Conservation (phyloP, 768 basidiomycete genomes). For the Macrolepiota fuliginosa region DNA sequence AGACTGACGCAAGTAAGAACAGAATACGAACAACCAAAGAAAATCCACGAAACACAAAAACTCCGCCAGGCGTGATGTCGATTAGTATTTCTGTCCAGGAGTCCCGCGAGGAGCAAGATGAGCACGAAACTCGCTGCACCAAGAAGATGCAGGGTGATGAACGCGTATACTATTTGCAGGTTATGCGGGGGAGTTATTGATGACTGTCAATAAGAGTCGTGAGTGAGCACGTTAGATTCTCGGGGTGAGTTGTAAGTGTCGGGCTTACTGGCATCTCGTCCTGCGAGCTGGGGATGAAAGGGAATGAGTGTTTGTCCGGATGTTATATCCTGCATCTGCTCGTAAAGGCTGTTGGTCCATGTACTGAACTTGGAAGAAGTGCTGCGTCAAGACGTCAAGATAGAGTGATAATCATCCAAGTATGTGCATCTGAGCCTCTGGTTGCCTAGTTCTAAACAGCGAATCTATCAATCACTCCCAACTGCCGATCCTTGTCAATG, state of each 20-base stretch:
- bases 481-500: no score
- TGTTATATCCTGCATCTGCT: background rate
- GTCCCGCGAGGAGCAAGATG: background rate
- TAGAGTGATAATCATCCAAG: no score
- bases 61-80: conserved; percentile 3
- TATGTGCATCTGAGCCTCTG: no score
- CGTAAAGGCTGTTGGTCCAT: background rate
- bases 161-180: background rate
- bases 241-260: background rate
- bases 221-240: background rate
- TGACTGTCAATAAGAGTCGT: background rate
- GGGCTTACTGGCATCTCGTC: background rate
- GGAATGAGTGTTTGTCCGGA: no score
- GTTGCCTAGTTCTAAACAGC: no score
- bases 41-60: conserved; percentile 2
- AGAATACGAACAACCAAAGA: conserved; percentile 6
- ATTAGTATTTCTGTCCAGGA: background rate
- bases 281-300: background rate
- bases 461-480: no score
- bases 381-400: no score
- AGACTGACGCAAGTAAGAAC: background rate
- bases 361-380: no score
- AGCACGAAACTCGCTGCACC: background rate
- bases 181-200: background rate
- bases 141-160: background rate